Conservation (phyloP, 768 basidiomycete species). For the Boletus pseudopeckii region DNA sequence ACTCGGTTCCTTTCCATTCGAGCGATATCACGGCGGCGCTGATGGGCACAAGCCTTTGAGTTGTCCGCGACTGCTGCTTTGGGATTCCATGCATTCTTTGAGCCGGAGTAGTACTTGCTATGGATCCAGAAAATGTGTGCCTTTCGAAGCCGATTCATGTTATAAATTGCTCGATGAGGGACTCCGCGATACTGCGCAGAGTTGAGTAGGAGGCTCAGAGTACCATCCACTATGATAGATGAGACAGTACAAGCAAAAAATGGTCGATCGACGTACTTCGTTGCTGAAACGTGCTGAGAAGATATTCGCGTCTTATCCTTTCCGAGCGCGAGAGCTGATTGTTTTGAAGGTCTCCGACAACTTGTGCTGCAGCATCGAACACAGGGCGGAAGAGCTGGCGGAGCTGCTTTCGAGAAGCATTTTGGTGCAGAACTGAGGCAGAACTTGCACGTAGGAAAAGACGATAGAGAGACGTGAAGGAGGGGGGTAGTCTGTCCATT, state of each 20-base stretch:
- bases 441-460: slow-evolving; percentile 54
- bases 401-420: slow-evolving; percentile 40
- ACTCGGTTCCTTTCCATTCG: slow-evolving; percentile 27
- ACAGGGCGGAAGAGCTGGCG: slow-evolving; percentile 50
- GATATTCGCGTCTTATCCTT: slow-evolving; percentile 33
- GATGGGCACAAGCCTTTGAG: slow-evolving; percentile 10
- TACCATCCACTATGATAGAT: slow-evolving; percentile 58
- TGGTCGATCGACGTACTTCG: slow-evolving; percentile 41
- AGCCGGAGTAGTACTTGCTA: slow-evolving; percentile 17
- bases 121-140: slow-evolving; percentile 25
- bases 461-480: slow-evolving; percentile 58
- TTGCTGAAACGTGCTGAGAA: slow-evolving; percentile 53
- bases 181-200: slow-evolving; percentile 64
- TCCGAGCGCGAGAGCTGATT: slow-evolving; percentile 23
- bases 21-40: slow-evolving; percentile 15
- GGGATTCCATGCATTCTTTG: slow-evolving; percentile 38
- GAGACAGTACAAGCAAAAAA: slow-evolving; percentile 1
- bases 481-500: slow-evolving; percentile 27
- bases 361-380: slow-evolving; percentile 49
- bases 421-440: slow-evolving; percentile 56
- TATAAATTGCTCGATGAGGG: slow-evolving; percentile 55
- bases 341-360: slow-evolving; percentile 40
- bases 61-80: slow-evolving; percentile 28
- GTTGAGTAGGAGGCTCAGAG: slow-evolving; percentile 56
- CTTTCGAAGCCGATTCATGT: slow-evolving; percentile 39